Evolutionary conservation across 2,329 filamentous ascomycete genomes (phyloP).

Genomic region (Trichoderma polysporum): DNA sequence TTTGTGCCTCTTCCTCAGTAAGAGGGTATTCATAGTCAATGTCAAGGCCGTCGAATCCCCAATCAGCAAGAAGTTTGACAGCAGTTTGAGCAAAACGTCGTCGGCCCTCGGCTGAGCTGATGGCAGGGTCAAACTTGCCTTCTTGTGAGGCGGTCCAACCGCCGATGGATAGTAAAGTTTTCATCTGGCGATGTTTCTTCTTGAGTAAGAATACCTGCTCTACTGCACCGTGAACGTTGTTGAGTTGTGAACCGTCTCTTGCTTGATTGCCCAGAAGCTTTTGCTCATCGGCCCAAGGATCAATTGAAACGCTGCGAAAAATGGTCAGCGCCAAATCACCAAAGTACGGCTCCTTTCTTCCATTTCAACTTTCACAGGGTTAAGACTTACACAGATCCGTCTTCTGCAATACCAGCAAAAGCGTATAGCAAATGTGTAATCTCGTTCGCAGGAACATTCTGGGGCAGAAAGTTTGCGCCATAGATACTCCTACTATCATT

Average conservation of each 20-base stretch:
- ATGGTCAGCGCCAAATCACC: too few relatives aligned
- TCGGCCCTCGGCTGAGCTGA: conserved; percentile 61
- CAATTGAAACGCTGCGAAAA: conserved; percentile 15
- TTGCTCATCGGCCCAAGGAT: conserved; percentile 51
- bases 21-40: conserved; percentile 58
- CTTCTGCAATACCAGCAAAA: conserved; percentile 47
- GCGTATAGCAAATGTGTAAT: conserved; percentile 73
- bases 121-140: conserved; percentile 63
- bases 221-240: conserved; percentile 72
- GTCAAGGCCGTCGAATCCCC: conserved; percentile 58
- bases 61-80: conserved; percentile 68
- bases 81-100: conserved; percentile 66
- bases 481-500: conserved; percentile 58
- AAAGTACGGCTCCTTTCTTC: neutral
- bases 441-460: conserved; percentile 64
- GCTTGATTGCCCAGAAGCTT: conserved; percentile 48
- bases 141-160: conserved; percentile 70
- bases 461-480: conserved; percentile 67
- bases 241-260: conserved; percentile 36
- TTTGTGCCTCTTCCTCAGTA: conserved; percentile 38
- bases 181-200: conserved; percentile 72
- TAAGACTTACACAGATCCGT: conserved; percentile 47
- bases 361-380: too few relatives aligned
- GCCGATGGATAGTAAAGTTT: conserved; percentile 77
- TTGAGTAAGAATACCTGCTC: conserved; percentile 78